Conservation (phyloP, 805 yeast species). For the Candida xyloterini region DNA sequence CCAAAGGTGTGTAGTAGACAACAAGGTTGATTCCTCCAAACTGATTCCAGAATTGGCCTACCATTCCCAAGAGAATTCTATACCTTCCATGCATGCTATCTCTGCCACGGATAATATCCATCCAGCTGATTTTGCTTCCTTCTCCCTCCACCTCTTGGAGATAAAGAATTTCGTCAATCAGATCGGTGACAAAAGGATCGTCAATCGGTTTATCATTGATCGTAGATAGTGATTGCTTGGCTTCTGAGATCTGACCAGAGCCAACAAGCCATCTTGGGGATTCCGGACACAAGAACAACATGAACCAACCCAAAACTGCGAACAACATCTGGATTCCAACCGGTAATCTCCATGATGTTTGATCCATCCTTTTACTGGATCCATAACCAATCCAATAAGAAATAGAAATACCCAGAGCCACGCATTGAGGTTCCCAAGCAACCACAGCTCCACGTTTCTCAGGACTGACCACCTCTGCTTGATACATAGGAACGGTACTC, state of each 20-base stretch:
- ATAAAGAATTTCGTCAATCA: slow-evolving; percentile 22
- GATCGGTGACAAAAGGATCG: slow-evolving; percentile 15
- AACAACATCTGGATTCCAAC: slow-evolving; percentile 49
- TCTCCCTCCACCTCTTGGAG: slow-evolving; percentile 41
- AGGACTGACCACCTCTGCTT: slow-evolving; percentile 64
- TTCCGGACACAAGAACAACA: slow-evolving; percentile 48
- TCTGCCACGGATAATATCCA: slow-evolving; percentile 8
- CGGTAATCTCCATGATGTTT: slow-evolving; percentile 43
- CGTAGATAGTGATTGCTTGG: slow-evolving; percentile 38
- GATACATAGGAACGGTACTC: slow-evolving; percentile 63
- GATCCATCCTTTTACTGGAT: slow-evolving; percentile 24
- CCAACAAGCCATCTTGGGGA: slow-evolving; percentile 52
- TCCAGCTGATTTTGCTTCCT: slow-evolving; percentile 36
- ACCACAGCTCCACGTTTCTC: slow-evolving; percentile 58
- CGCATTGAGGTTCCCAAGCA: slow-evolving; percentile 60
- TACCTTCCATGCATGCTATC: slow-evolving; percentile 22
- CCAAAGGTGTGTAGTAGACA: slow-evolving; percentile 65
- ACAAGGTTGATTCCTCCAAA: slow-evolving; percentile 65
- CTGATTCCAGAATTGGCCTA: slow-evolving; percentile 61
- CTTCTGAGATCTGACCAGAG: slow-evolving; percentile 43
- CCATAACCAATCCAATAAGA: slow-evolving; percentile 51
- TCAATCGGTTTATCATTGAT: slow-evolving; percentile 24
- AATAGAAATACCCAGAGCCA: slow-evolving; percentile 60
- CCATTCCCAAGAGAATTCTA: slow-evolving; percentile 51
- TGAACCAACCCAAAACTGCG: slow-evolving; percentile 31